Conservation (phyloP, 768 basidiomycete genomes). For the Russula dissimulans region DNA sequence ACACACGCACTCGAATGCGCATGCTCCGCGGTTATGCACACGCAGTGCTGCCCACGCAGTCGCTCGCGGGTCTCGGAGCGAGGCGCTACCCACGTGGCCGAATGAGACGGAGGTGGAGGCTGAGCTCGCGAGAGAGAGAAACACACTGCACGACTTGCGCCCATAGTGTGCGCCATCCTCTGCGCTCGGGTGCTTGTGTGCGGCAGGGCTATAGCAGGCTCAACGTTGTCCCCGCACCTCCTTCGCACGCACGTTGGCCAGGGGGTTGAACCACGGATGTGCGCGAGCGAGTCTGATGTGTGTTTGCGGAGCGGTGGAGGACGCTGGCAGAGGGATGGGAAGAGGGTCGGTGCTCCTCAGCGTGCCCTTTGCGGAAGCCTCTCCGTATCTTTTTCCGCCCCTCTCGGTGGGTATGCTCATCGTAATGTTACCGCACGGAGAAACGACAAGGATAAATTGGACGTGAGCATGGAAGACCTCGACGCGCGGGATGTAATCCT, state of each 20-base stretch:
- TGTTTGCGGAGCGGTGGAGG: conserved; percentile 44
- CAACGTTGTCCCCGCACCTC: conserved; percentile 20
- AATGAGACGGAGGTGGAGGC: conserved; percentile 39
- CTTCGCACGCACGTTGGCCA: conserved; percentile 31
- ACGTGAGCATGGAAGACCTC: no score
- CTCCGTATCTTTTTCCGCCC: neutral
- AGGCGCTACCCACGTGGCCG: conserved; percentile 39
- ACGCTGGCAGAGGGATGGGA: conserved; percentile 41
- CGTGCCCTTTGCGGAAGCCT: conserved; percentile 53
- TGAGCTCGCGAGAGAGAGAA: conserved; percentile 36
- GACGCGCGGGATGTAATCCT: no score
- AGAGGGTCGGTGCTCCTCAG: conserved; percentile 42
- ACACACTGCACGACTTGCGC: conserved; percentile 33
- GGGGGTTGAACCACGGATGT: conserved; percentile 35
- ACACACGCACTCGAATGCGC: conserved; percentile 31
- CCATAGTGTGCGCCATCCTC: conserved; percentile 46
- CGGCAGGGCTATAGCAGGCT: conserved; percentile 37
- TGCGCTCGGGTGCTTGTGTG: conserved; percentile 45
- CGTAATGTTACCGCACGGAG: no score
- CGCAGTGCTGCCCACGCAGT: conserved; percentile 32
- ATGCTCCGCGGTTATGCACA: conserved; percentile 49
- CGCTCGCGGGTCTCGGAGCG: conserved; percentile 36
- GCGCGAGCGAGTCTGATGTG: conserved; percentile 45
- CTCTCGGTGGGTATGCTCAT: neutral
- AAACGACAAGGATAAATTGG: no score